Evolutionary conservation across 1,284 basidiomycete species (phyloP).

Genomic region (Trametes sp.): DNA sequence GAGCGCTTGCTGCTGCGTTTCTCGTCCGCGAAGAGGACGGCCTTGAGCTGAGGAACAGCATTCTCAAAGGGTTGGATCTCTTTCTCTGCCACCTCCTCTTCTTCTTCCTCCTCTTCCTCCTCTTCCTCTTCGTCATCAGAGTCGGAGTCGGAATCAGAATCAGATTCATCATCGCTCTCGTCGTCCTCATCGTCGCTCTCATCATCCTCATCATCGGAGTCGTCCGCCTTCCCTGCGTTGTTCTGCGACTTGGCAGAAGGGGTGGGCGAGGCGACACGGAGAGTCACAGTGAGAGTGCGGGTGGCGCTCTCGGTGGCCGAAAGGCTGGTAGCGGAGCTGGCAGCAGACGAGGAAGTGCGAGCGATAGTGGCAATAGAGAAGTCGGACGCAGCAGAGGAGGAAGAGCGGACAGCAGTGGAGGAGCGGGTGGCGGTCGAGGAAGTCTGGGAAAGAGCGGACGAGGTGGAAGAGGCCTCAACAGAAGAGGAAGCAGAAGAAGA

Average conservation of each 20-base stretch:
- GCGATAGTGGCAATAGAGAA: conserved; percentile 10
- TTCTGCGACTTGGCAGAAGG: conserved; percentile 10
- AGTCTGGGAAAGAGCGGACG: conserved; percentile 22
- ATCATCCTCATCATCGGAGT: neutral
- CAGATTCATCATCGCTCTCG: conserved; percentile 17
- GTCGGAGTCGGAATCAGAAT: neutral
- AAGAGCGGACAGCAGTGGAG: conserved; percentile 8
- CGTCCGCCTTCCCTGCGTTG: neutral
- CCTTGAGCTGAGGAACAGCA: neutral
- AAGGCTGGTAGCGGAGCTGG: conserved; percentile 9
- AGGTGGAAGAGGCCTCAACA: conserved; percentile 13
- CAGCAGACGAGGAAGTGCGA: conserved; percentile 8
- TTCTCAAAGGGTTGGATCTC: conserved; percentile 5
- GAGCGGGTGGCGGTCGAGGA: conserved; percentile 17
- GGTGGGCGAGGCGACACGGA: conserved; percentile 17
- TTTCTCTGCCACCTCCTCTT: conserved; percentile 23
- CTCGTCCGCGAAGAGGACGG: conserved; percentile 1
- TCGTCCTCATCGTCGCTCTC: conserved; percentile 20
- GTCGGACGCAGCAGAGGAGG: conserved; percentile 15
- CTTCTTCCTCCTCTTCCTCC: conserved; percentile 5
- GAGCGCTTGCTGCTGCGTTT: neutral
- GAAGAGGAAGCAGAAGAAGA: conserved; percentile 2
- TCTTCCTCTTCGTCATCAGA: conserved; percentile 24
- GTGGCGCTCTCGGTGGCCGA: neutral
- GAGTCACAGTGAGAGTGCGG: conserved; percentile 18